A percentile compares a stretch with the other conserved stretches of the same genome.
Evolutionary conservation across 75 land plant species (phyloP).

Genomic region (Chamaecyparis obtusa): DNA sequence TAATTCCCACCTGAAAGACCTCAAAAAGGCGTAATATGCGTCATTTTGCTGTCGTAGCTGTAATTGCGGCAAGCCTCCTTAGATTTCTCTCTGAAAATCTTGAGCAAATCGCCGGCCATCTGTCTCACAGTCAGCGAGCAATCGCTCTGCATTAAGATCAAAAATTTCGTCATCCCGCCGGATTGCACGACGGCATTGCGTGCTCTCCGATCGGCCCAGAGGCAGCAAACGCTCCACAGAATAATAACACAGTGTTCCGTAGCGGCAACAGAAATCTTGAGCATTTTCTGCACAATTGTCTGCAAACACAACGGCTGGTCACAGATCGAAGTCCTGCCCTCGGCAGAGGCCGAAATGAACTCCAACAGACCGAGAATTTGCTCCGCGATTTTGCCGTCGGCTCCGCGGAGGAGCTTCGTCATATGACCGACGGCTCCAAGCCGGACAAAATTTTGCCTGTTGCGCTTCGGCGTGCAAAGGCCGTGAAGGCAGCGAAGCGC

Average conservation of each 20-base stretch:
- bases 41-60: conserved; percentile 57
- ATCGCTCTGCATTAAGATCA: conserved; percentile 62
- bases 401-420: conserved; percentile 22
- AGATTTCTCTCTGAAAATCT: conserved; percentile 32
- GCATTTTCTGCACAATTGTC: conserved; percentile 40
- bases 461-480: conserved; percentile 23
- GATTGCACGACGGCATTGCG: conserved; percentile 30
- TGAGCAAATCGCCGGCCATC: conserved; percentile 54
- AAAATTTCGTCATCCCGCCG: conserved; percentile 38
- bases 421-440: conserved; percentile 29
- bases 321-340: conserved; percentile 58
- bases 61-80: conserved; percentile 20
- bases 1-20: neutral
- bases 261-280: conserved; percentile 48
- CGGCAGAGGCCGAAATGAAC: conserved; percentile 38
- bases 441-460: conserved; percentile 23
- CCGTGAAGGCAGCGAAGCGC: conserved; percentile 28
- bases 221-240: conserved; percentile 56
- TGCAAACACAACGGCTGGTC: conserved; percentile 28
- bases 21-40: conserved; percentile 68
- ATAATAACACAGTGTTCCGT: conserved; percentile 53
- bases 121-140: conserved; percentile 51
- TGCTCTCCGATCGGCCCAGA: conserved; percentile 35
- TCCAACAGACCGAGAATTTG: conserved; percentile 49
- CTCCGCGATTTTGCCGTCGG: conserved; percentile 30